Evolutionary conservation across 495 filamentous ascomycete genomes (phyloP).

Genomic region (Trichoderma asperelloides): DNA sequence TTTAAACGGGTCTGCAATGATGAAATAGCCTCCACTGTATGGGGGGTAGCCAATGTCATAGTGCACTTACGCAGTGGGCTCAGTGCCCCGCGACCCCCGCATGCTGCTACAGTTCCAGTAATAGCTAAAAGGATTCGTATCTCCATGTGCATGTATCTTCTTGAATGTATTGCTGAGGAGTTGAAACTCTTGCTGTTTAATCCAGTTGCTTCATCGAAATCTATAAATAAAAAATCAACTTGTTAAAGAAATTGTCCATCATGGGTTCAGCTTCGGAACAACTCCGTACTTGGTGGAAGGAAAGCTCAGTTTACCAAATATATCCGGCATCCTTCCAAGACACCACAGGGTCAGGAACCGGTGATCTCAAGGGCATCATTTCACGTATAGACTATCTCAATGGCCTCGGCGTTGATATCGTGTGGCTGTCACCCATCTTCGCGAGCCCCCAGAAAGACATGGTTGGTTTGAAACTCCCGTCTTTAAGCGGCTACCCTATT

Average conservation of each 20-base stretch:
- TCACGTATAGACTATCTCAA: slow-evolving; percentile 59
- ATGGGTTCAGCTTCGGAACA: slow-evolving; percentile 2
- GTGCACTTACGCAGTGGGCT: neutral
- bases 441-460: slow-evolving; percentile 46
- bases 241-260: neutral
- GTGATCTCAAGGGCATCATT: slow-evolving; percentile 60
- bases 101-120: neutral
- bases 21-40: neutral
- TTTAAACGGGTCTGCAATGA: neutral
- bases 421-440: slow-evolving; percentile 64
- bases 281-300: slow-evolving; percentile 28
- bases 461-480: neutral
- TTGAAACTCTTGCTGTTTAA: too few relatives aligned
- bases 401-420: slow-evolving; percentile 51
- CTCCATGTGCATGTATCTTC: neutral
- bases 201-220: neutral
- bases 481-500: neutral
- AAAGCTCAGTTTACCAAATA: slow-evolving; percentile 54
- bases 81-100: slow-evolving; percentile 2
- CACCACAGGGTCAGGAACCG: slow-evolving; percentile 57
- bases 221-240: neutral
- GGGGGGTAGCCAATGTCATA: neutral
- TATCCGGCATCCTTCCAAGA: slow-evolving; percentile 63
- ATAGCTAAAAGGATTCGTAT: neutral
- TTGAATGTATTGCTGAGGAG: too few relatives aligned